Base-by-base conservation (phyloP, 2,329 filamentous ascomycete genomes). In the Endothia cerciana region DNA sequence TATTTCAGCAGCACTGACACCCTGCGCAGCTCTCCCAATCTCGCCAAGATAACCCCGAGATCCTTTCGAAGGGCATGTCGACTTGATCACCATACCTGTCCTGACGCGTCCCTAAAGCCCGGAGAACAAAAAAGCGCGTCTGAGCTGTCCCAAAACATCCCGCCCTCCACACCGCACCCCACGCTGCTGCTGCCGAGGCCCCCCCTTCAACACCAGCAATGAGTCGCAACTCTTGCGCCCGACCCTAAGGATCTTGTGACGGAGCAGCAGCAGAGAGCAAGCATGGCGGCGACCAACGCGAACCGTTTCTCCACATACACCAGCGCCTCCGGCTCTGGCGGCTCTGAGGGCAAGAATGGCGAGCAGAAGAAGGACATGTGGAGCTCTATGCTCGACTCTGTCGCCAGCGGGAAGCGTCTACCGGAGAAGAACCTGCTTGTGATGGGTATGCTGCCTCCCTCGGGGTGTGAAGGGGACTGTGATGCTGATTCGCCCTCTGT, bases 381-480 rank as follows among this genome's bases (percentile, higher is more conserved):
- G 94, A 94, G 91, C 68, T 93, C 92, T 55, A 92, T 97, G 91
- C 85, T 97, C 71, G 92, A 96, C 78, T 90, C 88, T 62, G 94
- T 95, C 72, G 93, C 94, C 72, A 97, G 91, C 78, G 93, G 92
- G 71, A 96, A 95, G 82, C 87, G 91, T 72, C 81, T 97, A 73
- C 92, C 93, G 6, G 93, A 97, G 80, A 97, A 97, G 85, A 96
- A 94, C 76, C 80, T 97, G 69, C 80, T 97, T 51, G 89, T 97
- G 28, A 81, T 97, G 75, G 93, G 92, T 92, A 83, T 70, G 84
- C 64, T 41, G 55, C 47, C 30, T 33, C 36, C 36, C 53, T 38
- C 25, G 17, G 11, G 47, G 36, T 38, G 43, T 38, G 43, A 38
- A 57, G 40, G 17, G 57, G 36, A 47, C 38, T 19, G 38, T 59